Evolutionary conservation across 1,139 yeast species (phyloP), one percentile per base, ranked within the genome.

Genomic region (Pichia sp.): DNA sequence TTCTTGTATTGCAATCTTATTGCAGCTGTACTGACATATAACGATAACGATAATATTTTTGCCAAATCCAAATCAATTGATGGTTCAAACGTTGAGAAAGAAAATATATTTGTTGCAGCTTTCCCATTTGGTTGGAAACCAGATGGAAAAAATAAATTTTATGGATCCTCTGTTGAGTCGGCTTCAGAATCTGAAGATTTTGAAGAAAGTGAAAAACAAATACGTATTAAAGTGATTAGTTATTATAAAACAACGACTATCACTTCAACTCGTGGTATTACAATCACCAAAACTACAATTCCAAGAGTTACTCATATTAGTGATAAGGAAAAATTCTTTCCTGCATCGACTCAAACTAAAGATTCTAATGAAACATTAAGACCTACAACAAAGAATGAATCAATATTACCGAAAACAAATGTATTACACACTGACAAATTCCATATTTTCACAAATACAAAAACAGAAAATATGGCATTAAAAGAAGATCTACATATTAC

Each of bases 111-210:
- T 3, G 50, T 58, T 8, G 38, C 53, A 46, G 65, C 65, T 1
- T 64, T 62, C 40, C 66, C 66, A 1, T 59, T 58, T 56, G 35
- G 52, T 10, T 44, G 50, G 44, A 18, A 18, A 18, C 50, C 43
- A 3, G 53, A 52, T 4, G 59, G 57, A 10, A 53, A 52, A 25
- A 18, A 6, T 10, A 11, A 25, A 3, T 10, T 7, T 2, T 10
- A 25, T 10, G 28, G 8, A 35, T 5, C 7, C 18, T 18, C 18
- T 7, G 37, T 2, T 2, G 37, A 18, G 18, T 18, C 18, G 18
- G 18, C 18, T 18, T 18, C 18, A 18, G 18, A 18, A 18, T 18
- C 18, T 18, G 18, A 18, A 18, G 18, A 18, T 18, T 18, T 18
- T 18, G 18, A 18, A 18, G 18, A 18, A 18, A 18, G 18, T 18